These are phyloP conservation scores for Cyberlindnera meyerae DNA, from an alignment of 805 yeast genomes.

Conservation along the genomic window DNA sequence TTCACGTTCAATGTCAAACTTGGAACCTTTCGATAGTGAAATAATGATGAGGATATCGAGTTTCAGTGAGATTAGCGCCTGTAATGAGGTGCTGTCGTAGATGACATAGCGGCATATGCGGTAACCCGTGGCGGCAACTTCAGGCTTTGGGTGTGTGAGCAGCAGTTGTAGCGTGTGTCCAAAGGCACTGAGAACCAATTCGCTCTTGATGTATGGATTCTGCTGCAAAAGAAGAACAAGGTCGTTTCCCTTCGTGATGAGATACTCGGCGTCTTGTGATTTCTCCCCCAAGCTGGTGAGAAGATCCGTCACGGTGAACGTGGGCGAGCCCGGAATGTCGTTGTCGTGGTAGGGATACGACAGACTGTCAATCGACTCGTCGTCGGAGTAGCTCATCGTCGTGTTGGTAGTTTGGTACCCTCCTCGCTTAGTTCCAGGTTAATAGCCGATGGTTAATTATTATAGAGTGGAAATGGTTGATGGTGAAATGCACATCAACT, in stretches of 20 bases:
- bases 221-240: conserved; percentile 51
- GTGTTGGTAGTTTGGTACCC: too few species aligned
- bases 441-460: too few species aligned
- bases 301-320: conserved; percentile 62
- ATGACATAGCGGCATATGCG: conserved; percentile 65
- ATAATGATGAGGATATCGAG: conserved; percentile 60
- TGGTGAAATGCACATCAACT: too few species aligned
- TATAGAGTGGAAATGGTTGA: too few species aligned
- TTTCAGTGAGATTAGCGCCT: conserved; percentile 47
- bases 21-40: conserved; percentile 55
- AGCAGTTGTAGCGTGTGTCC: conserved; percentile 55
- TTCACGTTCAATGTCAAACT: conserved; percentile 58
- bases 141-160: conserved; percentile 50
- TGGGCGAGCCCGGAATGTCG: conserved; percentile 33
- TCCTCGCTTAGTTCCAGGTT: too few species aligned
- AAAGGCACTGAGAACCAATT: conserved; percentile 55
- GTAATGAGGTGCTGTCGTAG: conserved; percentile 48
- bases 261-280: conserved; percentile 43
- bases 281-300: conserved; percentile 51
- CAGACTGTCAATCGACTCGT: conserved; percentile 9
- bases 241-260: conserved; percentile 61
- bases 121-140: conserved; percentile 71
- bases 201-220: conserved; percentile 58
- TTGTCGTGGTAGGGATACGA: neutral
- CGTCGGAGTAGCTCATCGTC: conserved; percentile 10